phyloP scores from a whole-genome alignment of 1,284 basidiomycete species.

The Vanrija pseudolonga region DNA sequence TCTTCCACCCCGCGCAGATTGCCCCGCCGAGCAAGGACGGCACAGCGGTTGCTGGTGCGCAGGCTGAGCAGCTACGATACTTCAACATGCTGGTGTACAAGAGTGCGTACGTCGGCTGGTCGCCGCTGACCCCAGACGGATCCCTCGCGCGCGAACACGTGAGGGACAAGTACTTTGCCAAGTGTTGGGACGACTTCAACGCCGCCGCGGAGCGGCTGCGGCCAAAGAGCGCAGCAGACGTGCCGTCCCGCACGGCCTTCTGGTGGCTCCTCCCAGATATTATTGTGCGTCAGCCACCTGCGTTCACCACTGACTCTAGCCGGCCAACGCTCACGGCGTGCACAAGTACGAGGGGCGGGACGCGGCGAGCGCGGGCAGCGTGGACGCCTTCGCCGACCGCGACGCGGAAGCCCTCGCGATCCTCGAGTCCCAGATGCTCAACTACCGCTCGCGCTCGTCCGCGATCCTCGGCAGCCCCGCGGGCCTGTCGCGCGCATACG shows the following conservation, averaged over 20 bases:
- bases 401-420: conserved; percentile 71
- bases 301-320: conserved; percentile 62
- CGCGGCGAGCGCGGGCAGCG: conserved; percentile 16
- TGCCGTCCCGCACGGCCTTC: conserved; percentile 55
- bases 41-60: conserved; percentile 2
- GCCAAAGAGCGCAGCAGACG: conserved; percentile 21
- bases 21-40: conserved; percentile 19
- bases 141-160: conserved; percentile 76
- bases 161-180: conserved; percentile 61
- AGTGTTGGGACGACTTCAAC: conserved; percentile 71
- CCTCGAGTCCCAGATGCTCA: conserved; percentile 76
- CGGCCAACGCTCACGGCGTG: conserved; percentile 33
- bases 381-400: conserved; percentile 42
- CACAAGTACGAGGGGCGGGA: conserved; percentile 33
- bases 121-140: conserved; percentile 60
- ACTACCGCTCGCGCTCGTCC: conserved; percentile 35
- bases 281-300: conserved; percentile 58
- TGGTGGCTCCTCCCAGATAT: conserved; percentile 53
- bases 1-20: conserved; percentile 52
- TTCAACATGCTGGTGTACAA: conserved; percentile 55
- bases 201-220: conserved; percentile 54
- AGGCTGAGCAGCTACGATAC: conserved; percentile 29
- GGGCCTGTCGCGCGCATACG: conserved; percentile 63
- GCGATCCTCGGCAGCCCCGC: conserved; percentile 53
- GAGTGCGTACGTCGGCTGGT: conserved; percentile 48